phyloP scores from a whole-genome alignment of 2,329 filamentous ascomycete species.

The Coniochaeta sp. region DNA sequence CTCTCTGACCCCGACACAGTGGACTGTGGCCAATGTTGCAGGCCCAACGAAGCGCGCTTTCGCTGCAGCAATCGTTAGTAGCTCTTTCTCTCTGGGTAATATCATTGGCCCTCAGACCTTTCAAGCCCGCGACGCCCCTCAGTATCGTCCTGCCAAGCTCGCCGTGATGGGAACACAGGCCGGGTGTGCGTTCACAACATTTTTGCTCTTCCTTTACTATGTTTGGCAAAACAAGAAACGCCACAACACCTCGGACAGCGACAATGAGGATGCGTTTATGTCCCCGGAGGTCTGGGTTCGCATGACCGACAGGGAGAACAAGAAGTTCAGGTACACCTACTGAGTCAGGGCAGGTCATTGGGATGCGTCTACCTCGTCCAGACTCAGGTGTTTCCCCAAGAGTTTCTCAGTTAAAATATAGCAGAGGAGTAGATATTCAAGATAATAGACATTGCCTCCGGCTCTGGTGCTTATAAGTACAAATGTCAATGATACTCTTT shows the following conservation, averaged over 20 bases:
- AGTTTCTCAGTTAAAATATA: no score
- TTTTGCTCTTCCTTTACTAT: slow-evolving; percentile 42
- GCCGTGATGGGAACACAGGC: slow-evolving; percentile 45
- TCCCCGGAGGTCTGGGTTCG: slow-evolving; percentile 36
- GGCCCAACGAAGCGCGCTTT: slow-evolving; percentile 46
- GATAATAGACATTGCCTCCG: no score
- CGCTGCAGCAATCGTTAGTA: slow-evolving; percentile 39
- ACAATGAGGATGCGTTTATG: slow-evolving; percentile 33
- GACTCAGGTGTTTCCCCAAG: no score
- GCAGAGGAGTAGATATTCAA: no score
- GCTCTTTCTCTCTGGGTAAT: slow-evolving; percentile 45
- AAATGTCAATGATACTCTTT: no score
- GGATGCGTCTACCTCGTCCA: no score
- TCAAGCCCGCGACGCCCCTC: slow-evolving; percentile 41
- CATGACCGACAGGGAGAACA: slow-evolving; percentile 51
- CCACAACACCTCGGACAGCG: slow-evolving; percentile 14
- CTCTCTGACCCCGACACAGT: slow-evolving; percentile 19
- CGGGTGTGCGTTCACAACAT: slow-evolving; percentile 32
- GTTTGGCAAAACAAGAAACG: slow-evolving; percentile 38
- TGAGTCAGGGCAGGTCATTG: no score
- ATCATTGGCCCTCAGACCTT: slow-evolving; percentile 53
- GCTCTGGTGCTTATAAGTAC: no score
- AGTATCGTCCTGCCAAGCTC: slow-evolving; percentile 46
- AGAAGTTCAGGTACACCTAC: slow-evolving; percentile 42
- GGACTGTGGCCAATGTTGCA: slow-evolving; percentile 42